Evolutionary conservation across 139 green algal species (phyloP).

Genomic region (Deuterostichococcus epilithicus): DNA sequence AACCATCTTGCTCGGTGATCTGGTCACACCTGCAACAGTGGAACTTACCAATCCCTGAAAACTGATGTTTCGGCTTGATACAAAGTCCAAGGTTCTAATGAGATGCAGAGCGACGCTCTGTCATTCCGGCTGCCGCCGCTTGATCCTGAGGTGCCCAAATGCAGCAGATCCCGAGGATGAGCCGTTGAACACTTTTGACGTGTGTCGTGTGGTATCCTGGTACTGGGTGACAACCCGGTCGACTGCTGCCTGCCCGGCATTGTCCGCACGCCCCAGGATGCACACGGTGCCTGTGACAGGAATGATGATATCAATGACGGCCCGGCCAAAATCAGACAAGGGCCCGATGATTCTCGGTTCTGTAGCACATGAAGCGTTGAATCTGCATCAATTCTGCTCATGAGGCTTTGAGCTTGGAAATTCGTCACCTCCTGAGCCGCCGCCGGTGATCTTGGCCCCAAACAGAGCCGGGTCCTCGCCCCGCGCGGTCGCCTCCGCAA

Average conservation of each 20-base stretch:
- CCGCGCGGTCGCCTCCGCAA: conserved; percentile 11
- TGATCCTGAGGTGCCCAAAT: conserved; percentile 28
- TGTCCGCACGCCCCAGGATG: conserved; percentile 21
- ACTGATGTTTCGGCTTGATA: too few relatives aligned
- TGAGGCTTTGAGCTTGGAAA: background rate
- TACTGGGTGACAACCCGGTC: conserved; percentile 35
- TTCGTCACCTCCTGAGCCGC: conserved; percentile 73
- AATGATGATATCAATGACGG: background rate
- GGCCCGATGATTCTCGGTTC: background rate
- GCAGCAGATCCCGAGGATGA: conserved; percentile 23
- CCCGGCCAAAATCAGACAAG: too few relatives aligned
- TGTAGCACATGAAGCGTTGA: background rate
- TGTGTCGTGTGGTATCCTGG: background rate
- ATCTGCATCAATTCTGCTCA: background rate
- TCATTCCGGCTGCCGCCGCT: too few relatives aligned
- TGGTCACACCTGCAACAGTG: too few relatives aligned
- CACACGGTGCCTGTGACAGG: conserved; percentile 36
- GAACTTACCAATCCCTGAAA: too few relatives aligned
- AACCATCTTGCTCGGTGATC: too few relatives aligned
- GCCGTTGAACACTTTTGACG: conserved; percentile 32
- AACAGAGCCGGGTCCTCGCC: conserved; percentile 49
- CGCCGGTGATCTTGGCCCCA: conserved; percentile 93
- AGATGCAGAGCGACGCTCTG: too few relatives aligned
- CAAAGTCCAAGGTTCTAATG: too few relatives aligned
- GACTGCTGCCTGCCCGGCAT: conserved; percentile 20